Evolutionary conservation across 495 filamentous ascomycete species (phyloP).

Genomic region (Podospora australis): DNA sequence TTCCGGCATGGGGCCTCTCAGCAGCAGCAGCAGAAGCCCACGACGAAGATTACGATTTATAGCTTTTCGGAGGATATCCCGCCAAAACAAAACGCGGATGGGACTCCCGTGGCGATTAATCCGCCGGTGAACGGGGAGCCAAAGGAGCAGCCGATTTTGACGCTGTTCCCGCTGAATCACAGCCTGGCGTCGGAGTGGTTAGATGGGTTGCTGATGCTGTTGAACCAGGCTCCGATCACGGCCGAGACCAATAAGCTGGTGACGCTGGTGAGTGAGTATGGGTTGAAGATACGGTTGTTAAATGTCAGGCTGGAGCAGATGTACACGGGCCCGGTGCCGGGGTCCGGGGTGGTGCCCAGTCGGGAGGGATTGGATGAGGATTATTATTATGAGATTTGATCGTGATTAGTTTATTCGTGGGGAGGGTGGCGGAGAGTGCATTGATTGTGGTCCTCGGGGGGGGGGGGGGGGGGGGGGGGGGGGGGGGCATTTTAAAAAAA

Average conservation of each 20-base stretch:
- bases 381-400: constrained; percentile 61
- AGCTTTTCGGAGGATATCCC: constrained; percentile 47
- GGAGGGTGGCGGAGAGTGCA: too few species aligned
- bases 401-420: constrained; percentile 3
- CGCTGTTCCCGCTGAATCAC: constrained; percentile 74
- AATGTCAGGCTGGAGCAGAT: constrained; percentile 85
- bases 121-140: constrained; percentile 26
- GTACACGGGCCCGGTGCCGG: constrained; percentile 46
- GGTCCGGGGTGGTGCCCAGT: constrained; percentile 48
- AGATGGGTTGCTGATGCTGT: constrained; percentile 89
- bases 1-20: constrained; percentile 22
- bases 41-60: constrained; percentile 88
- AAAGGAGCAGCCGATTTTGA: constrained; percentile 59
- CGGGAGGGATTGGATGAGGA: constrained; percentile 60
- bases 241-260: constrained; percentile 87
- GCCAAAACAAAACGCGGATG: not conserved
- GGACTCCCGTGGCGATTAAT: constrained; percentile 12
- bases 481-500: too few species aligned
- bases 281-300: constrained; percentile 83
- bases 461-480: not conserved
- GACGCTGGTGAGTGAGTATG: constrained; percentile 77
- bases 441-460: not conserved
- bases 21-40: constrained; percentile 38
- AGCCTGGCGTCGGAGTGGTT: constrained; percentile 91
- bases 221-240: constrained; percentile 96